Evolutionary conservation across 345 rosid species (phyloP).

Genomic region (Populus ilicifolia): DNA sequence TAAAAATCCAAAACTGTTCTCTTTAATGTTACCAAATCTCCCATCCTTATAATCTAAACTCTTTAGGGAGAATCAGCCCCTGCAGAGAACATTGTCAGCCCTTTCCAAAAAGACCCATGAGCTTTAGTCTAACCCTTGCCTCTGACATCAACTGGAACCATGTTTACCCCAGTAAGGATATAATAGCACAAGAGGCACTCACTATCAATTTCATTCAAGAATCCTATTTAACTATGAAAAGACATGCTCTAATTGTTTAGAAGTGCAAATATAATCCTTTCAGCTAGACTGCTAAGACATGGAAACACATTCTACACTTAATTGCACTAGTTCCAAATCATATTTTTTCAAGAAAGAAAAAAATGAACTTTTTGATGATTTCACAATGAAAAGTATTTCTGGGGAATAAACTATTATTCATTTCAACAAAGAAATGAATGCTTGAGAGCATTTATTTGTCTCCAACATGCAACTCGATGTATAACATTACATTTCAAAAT

Average conservation of each 20-base stretch:
- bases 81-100: not conserved
- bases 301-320: not conserved
- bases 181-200: not conserved
- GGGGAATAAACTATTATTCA: not conserved
- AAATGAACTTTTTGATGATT: not conserved
- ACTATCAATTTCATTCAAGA: not conserved
- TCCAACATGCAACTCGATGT: not conserved
- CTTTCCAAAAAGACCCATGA: not conserved
- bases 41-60: not conserved
- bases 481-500: not conserved
- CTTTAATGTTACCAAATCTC: too few relatives aligned
- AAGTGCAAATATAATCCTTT: too few relatives aligned
- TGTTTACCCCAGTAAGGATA: not conserved
- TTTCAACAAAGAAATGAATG: not conserved
- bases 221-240: not conserved
- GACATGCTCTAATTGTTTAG: too few relatives aligned
- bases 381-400: not conserved
- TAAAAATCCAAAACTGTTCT: not conserved
- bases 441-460: not conserved
- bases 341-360: not conserved
- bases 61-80: not conserved
- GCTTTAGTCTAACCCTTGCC: not conserved
- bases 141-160: not conserved
- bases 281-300: not conserved
- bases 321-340: not conserved